phyloP scores from a whole-genome alignment of 129 eudicot species.

The Flaveria ramosissima region DNA sequence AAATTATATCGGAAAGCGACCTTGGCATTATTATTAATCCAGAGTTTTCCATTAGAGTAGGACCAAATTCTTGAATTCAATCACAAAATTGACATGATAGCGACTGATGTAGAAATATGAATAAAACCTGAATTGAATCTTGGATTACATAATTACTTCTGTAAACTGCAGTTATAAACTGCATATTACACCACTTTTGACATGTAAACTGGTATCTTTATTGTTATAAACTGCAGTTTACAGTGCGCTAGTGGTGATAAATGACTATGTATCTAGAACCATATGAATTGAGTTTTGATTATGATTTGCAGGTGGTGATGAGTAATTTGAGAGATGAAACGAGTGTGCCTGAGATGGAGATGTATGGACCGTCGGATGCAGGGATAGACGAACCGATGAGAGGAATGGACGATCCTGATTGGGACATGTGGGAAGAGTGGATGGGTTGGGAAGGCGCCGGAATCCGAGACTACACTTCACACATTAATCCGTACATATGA shows the following conservation, averaged over 20 bases:
- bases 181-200: too few species aligned
- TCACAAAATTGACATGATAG: conserved; percentile 19
- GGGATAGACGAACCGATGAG: conserved; percentile 50
- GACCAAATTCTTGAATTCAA: neutral
- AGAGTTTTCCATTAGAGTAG: neutral
- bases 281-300: neutral
- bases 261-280: too few species aligned
- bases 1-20: neutral
- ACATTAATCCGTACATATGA: conserved; percentile 74
- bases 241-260: too few species aligned
- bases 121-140: conserved; percentile 3
- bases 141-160: too few species aligned
- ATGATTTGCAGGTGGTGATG: conserved; percentile 61
- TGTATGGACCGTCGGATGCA: conserved; percentile 35
- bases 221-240: too few species aligned
- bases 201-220: too few species aligned
- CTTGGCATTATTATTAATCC: neutral
- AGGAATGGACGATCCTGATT: conserved; percentile 67
- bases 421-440: conserved; percentile 88
- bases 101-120: conserved; percentile 3
- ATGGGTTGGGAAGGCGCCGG: conserved; percentile 99
- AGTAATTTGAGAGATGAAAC: conserved; percentile 51
- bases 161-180: too few species aligned
- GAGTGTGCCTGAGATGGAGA: conserved; percentile 28
- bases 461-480: conserved; percentile 71